phyloP scores from a whole-genome alignment of 2,329 filamentous ascomycete species.

The Ophiosphaerella herpotricha region DNA sequence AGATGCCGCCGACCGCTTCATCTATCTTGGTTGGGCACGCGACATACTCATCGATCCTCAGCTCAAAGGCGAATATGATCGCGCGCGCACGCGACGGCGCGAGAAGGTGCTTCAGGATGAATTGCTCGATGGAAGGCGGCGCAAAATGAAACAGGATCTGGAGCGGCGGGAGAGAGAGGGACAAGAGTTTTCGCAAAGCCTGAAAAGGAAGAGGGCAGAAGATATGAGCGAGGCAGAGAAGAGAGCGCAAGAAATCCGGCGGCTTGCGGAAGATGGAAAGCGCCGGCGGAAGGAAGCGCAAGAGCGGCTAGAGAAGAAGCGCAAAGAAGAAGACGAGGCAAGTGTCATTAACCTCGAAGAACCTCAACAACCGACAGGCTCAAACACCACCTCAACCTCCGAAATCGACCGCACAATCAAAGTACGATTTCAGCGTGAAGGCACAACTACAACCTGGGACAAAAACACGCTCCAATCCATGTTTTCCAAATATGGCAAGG shows the following conservation, averaged over 20 bases:
- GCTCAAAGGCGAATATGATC: constrained; percentile 78
- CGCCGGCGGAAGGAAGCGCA: constrained; percentile 61
- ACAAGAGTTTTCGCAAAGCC: constrained; percentile 33
- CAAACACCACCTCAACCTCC: constrained; percentile 39
- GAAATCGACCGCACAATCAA: constrained; percentile 64
- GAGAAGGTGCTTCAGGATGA: constrained; percentile 73
- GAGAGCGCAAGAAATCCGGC: constrained; percentile 56
- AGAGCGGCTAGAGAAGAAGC: constrained; percentile 58
- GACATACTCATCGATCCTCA: constrained; percentile 76
- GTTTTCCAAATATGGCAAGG: constrained; percentile 60
- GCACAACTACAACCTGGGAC: constrained; percentile 50
- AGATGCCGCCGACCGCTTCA: constrained; percentile 77
- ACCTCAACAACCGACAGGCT: constrained; percentile 3
- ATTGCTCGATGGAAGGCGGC: constrained; percentile 71
- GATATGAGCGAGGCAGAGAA: constrained; percentile 60
- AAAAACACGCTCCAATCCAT: constrained; percentile 52
- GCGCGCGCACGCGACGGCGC: constrained; percentile 70
- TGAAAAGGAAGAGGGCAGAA: constrained; percentile 52
- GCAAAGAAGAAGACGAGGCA: constrained; percentile 54
- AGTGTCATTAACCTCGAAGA: constrained; percentile 40
- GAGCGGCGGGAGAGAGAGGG: constrained; percentile 71
- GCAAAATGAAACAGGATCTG: constrained; percentile 83
- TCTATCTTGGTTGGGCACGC: constrained; percentile 82
- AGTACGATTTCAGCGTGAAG: constrained; percentile 59
- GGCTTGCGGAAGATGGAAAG: constrained; percentile 55